A percentile compares a stretch with the other conserved stretches of the same genome.
Evolutionary conservation across 768 basidiomycete species (phyloP).

Genomic region (Suillus occidentalis): DNA sequence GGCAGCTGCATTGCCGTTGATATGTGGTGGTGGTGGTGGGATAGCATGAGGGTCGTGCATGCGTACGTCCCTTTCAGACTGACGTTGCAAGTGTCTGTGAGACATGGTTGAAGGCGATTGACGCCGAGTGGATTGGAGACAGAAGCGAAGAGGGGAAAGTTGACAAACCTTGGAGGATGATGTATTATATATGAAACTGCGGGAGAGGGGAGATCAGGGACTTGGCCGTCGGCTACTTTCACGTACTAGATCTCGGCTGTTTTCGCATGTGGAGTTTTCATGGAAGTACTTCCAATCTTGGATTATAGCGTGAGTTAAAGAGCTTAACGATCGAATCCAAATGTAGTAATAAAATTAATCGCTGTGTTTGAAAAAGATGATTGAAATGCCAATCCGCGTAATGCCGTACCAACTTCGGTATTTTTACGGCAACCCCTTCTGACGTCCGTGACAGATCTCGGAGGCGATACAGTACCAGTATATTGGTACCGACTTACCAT

Average conservation of each 20-base stretch:
- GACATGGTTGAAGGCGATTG: constrained; percentile 46
- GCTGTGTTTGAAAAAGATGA: constrained; percentile 23
- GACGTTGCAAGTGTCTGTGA: constrained; percentile 60
- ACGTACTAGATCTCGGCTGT: constrained; percentile 9
- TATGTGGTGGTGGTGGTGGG: constrained; percentile 40
- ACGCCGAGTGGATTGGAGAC: constrained; percentile 28
- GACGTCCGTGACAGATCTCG: constrained; percentile 22
- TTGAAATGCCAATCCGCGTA: constrained; percentile 22
- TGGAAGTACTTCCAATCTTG: constrained; percentile 39
- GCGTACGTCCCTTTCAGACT: constrained; percentile 58
- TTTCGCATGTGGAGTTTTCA: constrained; percentile 30
- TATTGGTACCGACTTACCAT: constrained; percentile 30
- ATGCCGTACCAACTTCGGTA: constrained; percentile 30
- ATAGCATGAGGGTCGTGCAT: constrained; percentile 56
- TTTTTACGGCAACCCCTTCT: constrained; percentile 28
- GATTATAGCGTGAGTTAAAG: constrained; percentile 37
- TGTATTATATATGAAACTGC: constrained; percentile 59
- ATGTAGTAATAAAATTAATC: constrained; percentile 2
- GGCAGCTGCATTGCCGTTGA: constrained; percentile 48
- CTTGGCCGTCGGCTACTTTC: constrained; percentile 41
- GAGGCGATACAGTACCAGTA: constrained; percentile 32
- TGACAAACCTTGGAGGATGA: constrained; percentile 41
- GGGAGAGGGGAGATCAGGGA: constrained; percentile 45
- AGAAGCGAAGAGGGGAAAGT: constrained; percentile 47
- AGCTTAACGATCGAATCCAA: constrained; percentile 40